These are phyloP conservation scores for Paecilomyces dactylethromorphus DNA, from an alignment of 2,329 filamentous ascomycete species.

Conservation along the genomic window DNA sequence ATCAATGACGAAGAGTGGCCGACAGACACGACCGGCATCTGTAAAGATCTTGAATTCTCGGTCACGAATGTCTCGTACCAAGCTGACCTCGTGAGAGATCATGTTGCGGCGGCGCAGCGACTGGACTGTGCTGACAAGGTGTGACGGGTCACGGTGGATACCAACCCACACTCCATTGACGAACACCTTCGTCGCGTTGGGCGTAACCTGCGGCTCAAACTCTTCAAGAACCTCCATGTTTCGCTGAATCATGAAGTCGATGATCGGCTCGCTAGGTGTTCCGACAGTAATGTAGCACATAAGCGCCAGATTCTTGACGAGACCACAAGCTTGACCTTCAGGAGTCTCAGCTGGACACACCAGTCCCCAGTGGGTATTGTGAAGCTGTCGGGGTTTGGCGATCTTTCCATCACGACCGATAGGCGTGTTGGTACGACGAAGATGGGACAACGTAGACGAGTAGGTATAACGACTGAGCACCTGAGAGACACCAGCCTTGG, in stretches of 20 bases:
- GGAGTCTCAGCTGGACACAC: constrained; percentile 97
- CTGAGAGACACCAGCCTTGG: constrained; percentile 95
- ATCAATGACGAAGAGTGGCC: constrained; percentile 88
- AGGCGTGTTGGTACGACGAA: constrained; percentile 93
- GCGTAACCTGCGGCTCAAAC: constrained; percentile 77
- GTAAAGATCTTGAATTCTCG: constrained; percentile 98
- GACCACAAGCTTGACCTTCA: constrained; percentile 94
- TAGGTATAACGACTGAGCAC: constrained; percentile 98
- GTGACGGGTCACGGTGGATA: constrained; percentile 80
- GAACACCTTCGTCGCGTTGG: constrained; percentile 94
- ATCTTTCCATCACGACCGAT: constrained; percentile 97
- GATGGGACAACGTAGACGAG: constrained; percentile 90
- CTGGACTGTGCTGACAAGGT: constrained; percentile 73
- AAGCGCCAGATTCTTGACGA: constrained; percentile 94
- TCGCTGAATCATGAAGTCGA: constrained; percentile 90
- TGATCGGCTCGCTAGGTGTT: constrained; percentile 80
- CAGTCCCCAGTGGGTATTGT: constrained; percentile 97
- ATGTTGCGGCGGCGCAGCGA: constrained; percentile 72
- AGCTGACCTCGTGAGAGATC: constrained; percentile 85
- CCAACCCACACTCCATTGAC: constrained; percentile 98
- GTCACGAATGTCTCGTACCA: constrained; percentile 93
- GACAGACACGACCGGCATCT: constrained; percentile 89
- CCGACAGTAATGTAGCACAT: constrained; percentile 99
- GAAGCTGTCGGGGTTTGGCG: constrained; percentile 92
- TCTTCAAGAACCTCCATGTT: constrained; percentile 97